These are phyloP conservation scores for Rhinocladiella similis DNA, from an alignment of 2,329 filamentous ascomycete genomes.

Conservation along the genomic window DNA sequence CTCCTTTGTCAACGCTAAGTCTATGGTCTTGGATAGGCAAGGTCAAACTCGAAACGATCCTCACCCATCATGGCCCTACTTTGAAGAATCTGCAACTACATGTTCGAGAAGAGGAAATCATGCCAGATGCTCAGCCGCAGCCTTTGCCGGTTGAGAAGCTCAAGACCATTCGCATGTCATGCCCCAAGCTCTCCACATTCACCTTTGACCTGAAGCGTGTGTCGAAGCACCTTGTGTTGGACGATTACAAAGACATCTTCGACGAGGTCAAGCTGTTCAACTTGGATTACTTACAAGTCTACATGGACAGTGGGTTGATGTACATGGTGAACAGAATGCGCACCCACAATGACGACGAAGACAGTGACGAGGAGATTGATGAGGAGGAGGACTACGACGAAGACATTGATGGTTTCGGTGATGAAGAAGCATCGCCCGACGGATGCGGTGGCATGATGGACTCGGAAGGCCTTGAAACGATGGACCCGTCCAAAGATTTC, in stretches of 20 bases:
- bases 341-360: background rate
- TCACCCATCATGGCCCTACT: constrained; percentile 19
- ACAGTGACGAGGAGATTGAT: background rate
- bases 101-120: constrained; percentile 14
- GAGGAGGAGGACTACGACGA: background rate
- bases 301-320: constrained; percentile 17
- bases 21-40: constrained; percentile 26
- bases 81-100: constrained; percentile 23
- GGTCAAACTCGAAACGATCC: constrained; percentile 14
- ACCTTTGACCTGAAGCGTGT: constrained; percentile 20
- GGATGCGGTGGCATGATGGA: constrained; percentile 6
- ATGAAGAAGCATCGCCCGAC: background rate
- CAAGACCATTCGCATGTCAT: constrained; percentile 10
- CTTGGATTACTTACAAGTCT: constrained; percentile 23
- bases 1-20: constrained; percentile 18
- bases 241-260: constrained; percentile 14
- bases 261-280: constrained; percentile 17
- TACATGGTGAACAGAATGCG: background rate
- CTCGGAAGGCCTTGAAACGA: background rate
- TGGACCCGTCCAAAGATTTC: background rate
- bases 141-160: constrained; percentile 15
- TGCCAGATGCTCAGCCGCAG: background rate
- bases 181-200: constrained; percentile 16
- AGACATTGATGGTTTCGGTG: background rate
- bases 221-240: constrained; percentile 2